Evolutionary conservation across 2,329 filamentous ascomycete genomes (phyloP).

Genomic region (Pseudocercospora eumusae): DNA sequence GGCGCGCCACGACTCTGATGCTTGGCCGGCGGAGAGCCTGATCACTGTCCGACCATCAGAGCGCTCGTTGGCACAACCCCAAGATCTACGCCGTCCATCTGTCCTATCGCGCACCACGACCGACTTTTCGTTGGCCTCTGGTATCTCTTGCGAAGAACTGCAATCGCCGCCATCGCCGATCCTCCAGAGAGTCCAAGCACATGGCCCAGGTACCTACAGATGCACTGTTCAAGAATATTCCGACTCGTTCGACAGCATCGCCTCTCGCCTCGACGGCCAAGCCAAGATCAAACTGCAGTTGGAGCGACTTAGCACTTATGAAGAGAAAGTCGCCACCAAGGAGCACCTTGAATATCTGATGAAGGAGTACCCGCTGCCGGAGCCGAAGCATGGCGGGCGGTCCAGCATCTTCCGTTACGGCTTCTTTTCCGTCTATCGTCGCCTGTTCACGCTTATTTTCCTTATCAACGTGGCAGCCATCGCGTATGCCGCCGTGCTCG

Average conservation of each 20-base stretch:
- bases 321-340: slow-evolving; percentile 29
- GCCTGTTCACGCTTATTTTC: slow-evolving; percentile 36
- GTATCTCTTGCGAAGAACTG: slow-evolving; percentile 16
- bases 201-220: slow-evolving; percentile 15
- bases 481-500: slow-evolving; percentile 7
- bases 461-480: slow-evolving; percentile 35
- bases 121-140: slow-evolving; percentile 15
- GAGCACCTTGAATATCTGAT: slow-evolving; percentile 29
- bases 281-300: slow-evolving; percentile 6
- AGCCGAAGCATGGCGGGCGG: slow-evolving; percentile 18
- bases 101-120: not conserved
- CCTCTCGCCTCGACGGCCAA: not conserved
- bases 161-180: slow-evolving; percentile 1
- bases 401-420: slow-evolving; percentile 36
- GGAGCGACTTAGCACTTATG: slow-evolving; percentile 11
- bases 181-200: slow-evolving; percentile 8
- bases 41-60: slow-evolving; percentile 8
- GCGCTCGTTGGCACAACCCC: not conserved
- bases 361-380: slow-evolving; percentile 29
- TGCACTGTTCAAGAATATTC: not conserved
- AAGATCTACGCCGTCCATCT: slow-evolving; percentile 1
- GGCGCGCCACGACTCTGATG: not conserved
- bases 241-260: slow-evolving; percentile 4
- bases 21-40: not conserved
- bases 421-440: slow-evolving; percentile 37